Conservation (phyloP, 306 rosid genomes). For the Cicer arietinum region DNA sequence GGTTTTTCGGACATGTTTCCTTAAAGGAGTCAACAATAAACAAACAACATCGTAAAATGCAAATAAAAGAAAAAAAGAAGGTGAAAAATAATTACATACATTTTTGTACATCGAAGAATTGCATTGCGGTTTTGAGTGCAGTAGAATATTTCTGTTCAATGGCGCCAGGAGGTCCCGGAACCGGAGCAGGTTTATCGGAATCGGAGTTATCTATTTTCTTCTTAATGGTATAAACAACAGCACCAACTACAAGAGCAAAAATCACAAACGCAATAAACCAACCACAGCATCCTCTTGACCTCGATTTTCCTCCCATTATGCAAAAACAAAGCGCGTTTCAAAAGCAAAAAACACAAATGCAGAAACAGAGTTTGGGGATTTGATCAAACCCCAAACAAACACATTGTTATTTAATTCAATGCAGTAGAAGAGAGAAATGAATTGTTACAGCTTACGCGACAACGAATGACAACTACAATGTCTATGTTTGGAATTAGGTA, state of each 20-base stretch:
- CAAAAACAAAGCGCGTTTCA: slow-evolving; percentile 11
- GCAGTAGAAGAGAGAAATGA: background rate
- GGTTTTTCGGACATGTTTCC: background rate
- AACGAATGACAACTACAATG: slow-evolving; percentile 34
- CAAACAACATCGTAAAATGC: background rate
- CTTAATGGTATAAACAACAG: slow-evolving; percentile 51
- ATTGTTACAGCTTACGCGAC: background rate
- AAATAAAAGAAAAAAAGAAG: background rate
- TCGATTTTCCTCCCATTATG: slow-evolving; percentile 68
- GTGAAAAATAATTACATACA: slow-evolving; percentile 48
- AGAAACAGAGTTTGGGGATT: slow-evolving; percentile 15
- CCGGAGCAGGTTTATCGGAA: slow-evolving; percentile 59
- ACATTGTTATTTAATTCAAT: slow-evolving; percentile 37
- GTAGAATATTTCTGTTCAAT: slow-evolving; percentile 63
- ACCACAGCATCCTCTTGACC: slow-evolving; percentile 65
- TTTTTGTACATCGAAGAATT: slow-evolving; percentile 89
- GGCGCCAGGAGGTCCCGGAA: slow-evolving; percentile 87
- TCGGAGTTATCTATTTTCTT: slow-evolving; percentile 55
- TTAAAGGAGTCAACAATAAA: background rate
- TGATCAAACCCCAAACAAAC: slow-evolving; percentile 40
- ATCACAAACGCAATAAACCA: slow-evolving; percentile 72
- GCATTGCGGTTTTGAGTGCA: slow-evolving; percentile 79
- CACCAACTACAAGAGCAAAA: slow-evolving; percentile 68
- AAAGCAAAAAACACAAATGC: background rate
- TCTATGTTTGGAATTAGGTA: slow-evolving; percentile 39